These are phyloP conservation scores for Aspergillus versicolor DNA, from an alignment of 2,329 filamentous ascomycete species.

Conservation along the genomic window DNA sequence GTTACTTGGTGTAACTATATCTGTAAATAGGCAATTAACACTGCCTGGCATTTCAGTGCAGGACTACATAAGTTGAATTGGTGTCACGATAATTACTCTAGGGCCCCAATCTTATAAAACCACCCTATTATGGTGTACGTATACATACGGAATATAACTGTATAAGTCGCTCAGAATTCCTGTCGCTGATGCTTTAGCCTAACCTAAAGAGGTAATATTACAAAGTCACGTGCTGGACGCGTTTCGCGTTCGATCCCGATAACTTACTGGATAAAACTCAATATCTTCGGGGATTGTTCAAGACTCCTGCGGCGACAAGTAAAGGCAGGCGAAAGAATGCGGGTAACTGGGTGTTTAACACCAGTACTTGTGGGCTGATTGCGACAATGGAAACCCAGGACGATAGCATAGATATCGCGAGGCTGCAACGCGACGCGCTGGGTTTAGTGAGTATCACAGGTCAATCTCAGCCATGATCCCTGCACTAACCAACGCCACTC, in stretches of 20 bases:
- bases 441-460: slow-evolving; percentile 35
- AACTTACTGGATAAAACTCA: neutral
- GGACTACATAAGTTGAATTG: neutral
- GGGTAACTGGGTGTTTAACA: neutral
- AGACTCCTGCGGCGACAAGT: neutral
- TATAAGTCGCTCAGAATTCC: too few relatives aligned
- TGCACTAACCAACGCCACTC: slow-evolving; percentile 29
- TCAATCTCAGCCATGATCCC: slow-evolving; percentile 25
- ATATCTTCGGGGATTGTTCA: neutral
- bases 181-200: neutral
- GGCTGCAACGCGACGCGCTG: slow-evolving; percentile 43
- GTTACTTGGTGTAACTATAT: slow-evolving; percentile 10
- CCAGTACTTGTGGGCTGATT: neutral
- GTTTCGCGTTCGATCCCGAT: slow-evolving; percentile 30
- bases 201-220: slow-evolving; percentile 28
- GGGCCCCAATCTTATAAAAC: neutral
- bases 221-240: slow-evolving; percentile 28
- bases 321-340: neutral
- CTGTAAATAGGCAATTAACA: slow-evolving; percentile 6
- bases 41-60: neutral
- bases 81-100: neutral
- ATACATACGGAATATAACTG: too few relatives aligned
- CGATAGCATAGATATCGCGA: slow-evolving; percentile 41
- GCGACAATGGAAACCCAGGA: slow-evolving; percentile 39
- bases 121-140: too few relatives aligned